phyloP scores from a whole-genome alignment of 345 rosid genomes.

The Gossypium bickii region DNA sequence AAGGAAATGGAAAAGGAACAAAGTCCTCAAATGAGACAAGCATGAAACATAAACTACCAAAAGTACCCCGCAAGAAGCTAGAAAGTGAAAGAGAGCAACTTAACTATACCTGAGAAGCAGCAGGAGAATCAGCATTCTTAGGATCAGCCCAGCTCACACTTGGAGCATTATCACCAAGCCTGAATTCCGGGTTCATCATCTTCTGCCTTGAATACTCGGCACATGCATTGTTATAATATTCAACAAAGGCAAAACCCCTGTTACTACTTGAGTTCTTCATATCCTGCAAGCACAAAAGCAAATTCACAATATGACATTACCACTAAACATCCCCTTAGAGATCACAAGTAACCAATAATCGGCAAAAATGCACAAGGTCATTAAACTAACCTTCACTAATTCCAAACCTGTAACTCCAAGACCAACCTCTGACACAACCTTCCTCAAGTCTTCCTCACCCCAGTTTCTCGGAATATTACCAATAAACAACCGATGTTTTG shows the following conservation, averaged over 20 bases:
- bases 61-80: background rate
- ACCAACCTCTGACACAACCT: slow-evolving; percentile 50
- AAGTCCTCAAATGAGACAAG: background rate
- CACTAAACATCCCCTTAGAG: background rate
- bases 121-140: slow-evolving; percentile 47
- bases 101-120: slow-evolving; percentile 51
- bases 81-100: background rate
- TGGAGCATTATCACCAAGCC: slow-evolving; percentile 59
- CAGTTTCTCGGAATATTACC: slow-evolving; percentile 68
- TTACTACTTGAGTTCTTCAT: slow-evolving; percentile 45
- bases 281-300: slow-evolving; percentile 37
- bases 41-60: slow-evolving; percentile 3
- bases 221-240: slow-evolving; percentile 62
- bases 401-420: slow-evolving; percentile 59
- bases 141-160: slow-evolving; percentile 80
- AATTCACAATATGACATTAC: background rate
- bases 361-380: background rate
- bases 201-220: slow-evolving; percentile 72
- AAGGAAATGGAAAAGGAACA: background rate
- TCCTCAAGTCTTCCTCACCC: slow-evolving; percentile 51
- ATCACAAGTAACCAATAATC: background rate
- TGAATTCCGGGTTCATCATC: slow-evolving; percentile 56
- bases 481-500: slow-evolving; percentile 56
- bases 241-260: slow-evolving; percentile 70
- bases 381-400: slow-evolving; percentile 50